These are phyloP conservation scores for Przewalskia tangutica DNA, from an alignment of 257 asterid species.

Conservation along the genomic window DNA sequence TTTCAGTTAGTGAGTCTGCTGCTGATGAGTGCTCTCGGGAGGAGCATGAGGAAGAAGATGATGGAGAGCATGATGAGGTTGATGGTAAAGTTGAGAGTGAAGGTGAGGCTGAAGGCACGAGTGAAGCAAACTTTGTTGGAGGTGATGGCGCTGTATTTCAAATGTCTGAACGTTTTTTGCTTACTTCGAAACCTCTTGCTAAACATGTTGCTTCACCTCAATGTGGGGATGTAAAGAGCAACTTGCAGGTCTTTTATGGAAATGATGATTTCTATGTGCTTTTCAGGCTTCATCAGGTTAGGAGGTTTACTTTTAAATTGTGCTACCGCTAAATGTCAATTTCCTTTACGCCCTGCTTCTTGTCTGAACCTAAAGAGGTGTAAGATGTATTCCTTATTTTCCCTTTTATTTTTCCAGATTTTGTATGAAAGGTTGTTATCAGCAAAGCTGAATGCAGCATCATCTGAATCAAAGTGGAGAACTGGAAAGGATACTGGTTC, in stretches of 20 bases:
- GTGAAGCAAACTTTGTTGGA: slow-evolving; percentile 13
- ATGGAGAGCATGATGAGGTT: slow-evolving; percentile 9
- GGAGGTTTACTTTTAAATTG: neutral
- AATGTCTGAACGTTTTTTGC: slow-evolving; percentile 8
- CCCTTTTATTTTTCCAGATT: slow-evolving; percentile 8
- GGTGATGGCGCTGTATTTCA: slow-evolving; percentile 7
- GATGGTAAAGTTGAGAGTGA: slow-evolving; percentile 20
- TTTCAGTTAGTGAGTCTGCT: slow-evolving; percentile 20
- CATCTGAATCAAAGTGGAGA: slow-evolving; percentile 13
- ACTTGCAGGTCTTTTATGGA: slow-evolving; percentile 15
- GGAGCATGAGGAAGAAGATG: slow-evolving; percentile 17
- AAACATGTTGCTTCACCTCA: slow-evolving; percentile 6
- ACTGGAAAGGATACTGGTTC: slow-evolving; percentile 12
- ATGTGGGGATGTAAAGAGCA: slow-evolving; percentile 1
- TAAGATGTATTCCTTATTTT: neutral
- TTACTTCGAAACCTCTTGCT: slow-evolving; percentile 13
- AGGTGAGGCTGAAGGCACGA: slow-evolving; percentile 21
- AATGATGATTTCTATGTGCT: slow-evolving; percentile 14
- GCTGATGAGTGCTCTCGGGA: slow-evolving; percentile 20
- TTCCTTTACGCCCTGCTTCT: neutral
- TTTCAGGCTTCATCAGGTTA: slow-evolving; percentile 20
- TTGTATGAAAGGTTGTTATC: slow-evolving; percentile 12
- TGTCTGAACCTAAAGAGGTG: neutral
- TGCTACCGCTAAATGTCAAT: neutral
- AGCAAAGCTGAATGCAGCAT: slow-evolving; percentile 9